Evolutionary conservation across 2,329 filamentous ascomycete species (phyloP), one percentile per base, ranked within the genome.

Genomic region (Venturia asperata): DNA sequence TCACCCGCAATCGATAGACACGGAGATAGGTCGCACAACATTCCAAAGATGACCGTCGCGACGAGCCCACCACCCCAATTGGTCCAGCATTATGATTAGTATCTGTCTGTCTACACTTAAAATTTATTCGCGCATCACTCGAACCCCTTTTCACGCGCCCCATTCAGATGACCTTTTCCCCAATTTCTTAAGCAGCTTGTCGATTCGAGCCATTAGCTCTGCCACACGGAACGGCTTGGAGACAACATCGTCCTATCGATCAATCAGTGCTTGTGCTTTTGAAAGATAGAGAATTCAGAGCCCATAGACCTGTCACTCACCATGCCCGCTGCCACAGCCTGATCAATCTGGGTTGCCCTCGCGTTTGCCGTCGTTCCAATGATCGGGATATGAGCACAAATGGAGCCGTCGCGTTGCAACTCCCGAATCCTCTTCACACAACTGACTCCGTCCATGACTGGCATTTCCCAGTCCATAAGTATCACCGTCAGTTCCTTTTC

Each of bases 141-240:
- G 30, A 34, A 3, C 30, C 30, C 30, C 6, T 34, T 6, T 34
- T 34, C 30, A 34, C 30, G 30, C 30, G 30, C 19, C 45, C 21
- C 45, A 47, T 24, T 6, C n/a, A 21, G 11, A n/a, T 9, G 45
- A 47, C 6, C 6, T 17, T 10, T 10, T 10, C 45, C 21, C 24
- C 24, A 55, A 34, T 19, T 15, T 55, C 17, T 17, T 17, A 5
- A 61, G 58, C 34, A 61, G 27, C 41, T 11, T 41, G 11, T 61
- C 41, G 17, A 61, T 61, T 17, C 58, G 58, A 24, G 34, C 21
- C 34, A 61, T 39, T 19, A 76, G 65, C 43, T 75, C 73, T 24
- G 70, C 68, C 13, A 75, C 69, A 13, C 71, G 65, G 62, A 75
- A 76, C 15, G 74, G 74, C 66, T 75, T 76, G 10, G 68, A 69